Evolutionary conservation across 805 yeast species (phyloP).

Genomic region (Isabelozyma rhagii): DNA sequence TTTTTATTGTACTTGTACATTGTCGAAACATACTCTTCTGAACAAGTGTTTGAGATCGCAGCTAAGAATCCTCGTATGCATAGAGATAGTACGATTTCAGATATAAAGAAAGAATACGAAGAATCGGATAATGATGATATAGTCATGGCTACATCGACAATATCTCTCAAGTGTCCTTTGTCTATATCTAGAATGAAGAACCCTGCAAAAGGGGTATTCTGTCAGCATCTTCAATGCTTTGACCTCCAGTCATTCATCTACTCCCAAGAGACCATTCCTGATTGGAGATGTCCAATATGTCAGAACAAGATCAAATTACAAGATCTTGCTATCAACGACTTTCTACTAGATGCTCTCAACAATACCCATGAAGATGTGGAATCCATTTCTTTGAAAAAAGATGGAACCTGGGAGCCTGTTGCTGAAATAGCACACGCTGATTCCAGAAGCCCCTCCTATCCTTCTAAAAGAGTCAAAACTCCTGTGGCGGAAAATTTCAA

Average conservation of each 20-base stretch:
- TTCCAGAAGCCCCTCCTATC: not conserved
- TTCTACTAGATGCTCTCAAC: constrained; percentile 57
- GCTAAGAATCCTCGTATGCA: constrained; percentile 49
- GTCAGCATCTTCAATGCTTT: constrained; percentile 85
- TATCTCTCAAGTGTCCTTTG: constrained; percentile 77
- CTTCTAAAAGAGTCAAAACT: not conserved
- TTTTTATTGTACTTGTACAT: constrained; percentile 56
- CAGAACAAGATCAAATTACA: constrained; percentile 47
- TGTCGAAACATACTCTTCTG: constrained; percentile 39
- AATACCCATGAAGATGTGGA: constrained; percentile 56
- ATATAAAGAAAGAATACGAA: constrained; percentile 39
- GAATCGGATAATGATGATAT: constrained; percentile 60
- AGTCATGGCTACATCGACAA: constrained; percentile 59
- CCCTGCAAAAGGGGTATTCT: constrained; percentile 69
- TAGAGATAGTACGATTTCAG: constrained; percentile 45
- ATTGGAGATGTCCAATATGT: constrained; percentile 91
- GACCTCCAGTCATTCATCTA: constrained; percentile 74
- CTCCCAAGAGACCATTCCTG: constrained; percentile 74
- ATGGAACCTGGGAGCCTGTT: constrained; percentile 67
- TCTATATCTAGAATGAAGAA: constrained; percentile 64
- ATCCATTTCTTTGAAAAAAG: constrained; percentile 60
- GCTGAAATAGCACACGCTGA: constrained; percentile 10
- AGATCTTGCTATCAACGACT: constrained; percentile 73
- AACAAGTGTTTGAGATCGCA: constrained; percentile 15
- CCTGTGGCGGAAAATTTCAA: not conserved